Evolutionary conservation across 345 rosid genomes (phyloP).

Genomic region (Brassica rapa): DNA sequence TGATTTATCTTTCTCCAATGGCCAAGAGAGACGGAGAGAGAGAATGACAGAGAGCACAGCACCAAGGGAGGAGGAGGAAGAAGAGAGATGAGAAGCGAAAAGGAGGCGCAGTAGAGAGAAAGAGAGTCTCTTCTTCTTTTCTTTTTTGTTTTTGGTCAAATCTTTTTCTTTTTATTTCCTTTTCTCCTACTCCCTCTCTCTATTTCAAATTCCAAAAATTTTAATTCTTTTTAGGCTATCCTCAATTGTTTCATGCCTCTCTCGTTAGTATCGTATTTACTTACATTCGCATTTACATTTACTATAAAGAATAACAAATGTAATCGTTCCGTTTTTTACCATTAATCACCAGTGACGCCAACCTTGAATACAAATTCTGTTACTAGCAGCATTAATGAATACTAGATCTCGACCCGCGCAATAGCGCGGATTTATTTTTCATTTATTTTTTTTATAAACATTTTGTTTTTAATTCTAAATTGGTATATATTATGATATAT

Average conservation of each 20-base stretch:
- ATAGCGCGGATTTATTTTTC: too few relatives aligned
- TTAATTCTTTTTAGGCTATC: neutral
- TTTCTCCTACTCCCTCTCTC: slow-evolving; percentile 38
- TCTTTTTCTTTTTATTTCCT: neutral
- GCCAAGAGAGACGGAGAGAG: slow-evolving; percentile 26
- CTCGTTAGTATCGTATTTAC: neutral
- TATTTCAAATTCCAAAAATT: slow-evolving; percentile 38
- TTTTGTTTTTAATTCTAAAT: too few relatives aligned
- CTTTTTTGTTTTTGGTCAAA: neutral
- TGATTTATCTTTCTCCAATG: slow-evolving; percentile 31
- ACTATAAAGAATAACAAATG: neutral
- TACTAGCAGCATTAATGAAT: neutral
- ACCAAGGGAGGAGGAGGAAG: neutral
- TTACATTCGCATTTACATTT: neutral
- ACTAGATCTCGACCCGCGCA: neutral
- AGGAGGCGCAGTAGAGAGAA: slow-evolving; percentile 36
- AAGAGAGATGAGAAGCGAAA: neutral
- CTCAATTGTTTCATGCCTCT: neutral
- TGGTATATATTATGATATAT: too few relatives aligned
- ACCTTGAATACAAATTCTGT: neutral
- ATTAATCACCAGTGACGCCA: neutral
- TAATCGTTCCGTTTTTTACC: neutral
- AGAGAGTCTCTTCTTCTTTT: slow-evolving; percentile 18
- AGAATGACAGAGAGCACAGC: slow-evolving; percentile 21
- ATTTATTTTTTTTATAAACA: too few relatives aligned